Conservation (phyloP, 768 basidiomycete species). For the Pleurotus pulmonarius region DNA sequence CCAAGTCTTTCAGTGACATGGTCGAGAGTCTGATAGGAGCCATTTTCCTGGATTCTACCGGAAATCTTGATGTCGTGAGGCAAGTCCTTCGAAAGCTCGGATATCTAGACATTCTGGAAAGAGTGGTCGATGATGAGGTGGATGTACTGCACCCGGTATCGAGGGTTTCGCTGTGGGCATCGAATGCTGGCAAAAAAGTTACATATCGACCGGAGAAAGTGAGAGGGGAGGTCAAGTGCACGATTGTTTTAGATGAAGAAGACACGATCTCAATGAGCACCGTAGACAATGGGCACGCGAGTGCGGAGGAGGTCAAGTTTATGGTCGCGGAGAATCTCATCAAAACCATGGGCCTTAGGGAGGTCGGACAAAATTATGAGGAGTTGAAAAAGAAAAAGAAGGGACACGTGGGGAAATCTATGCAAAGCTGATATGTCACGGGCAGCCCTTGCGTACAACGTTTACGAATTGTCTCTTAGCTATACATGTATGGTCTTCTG, state of each 20-base stretch:
- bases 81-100: constrained; percentile 50
- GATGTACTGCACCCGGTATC: constrained; percentile 76
- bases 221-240: constrained; percentile 48
- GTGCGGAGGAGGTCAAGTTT: constrained; percentile 62
- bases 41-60: constrained; percentile 65
- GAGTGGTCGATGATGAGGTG: constrained; percentile 59
- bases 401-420: too few species aligned
- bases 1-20: constrained; percentile 79
- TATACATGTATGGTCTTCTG: too few species aligned
- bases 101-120: constrained; percentile 57
- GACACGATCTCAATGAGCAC: constrained; percentile 41
- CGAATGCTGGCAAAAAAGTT: constrained; percentile 40
- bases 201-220: constrained; percentile 39
- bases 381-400: constrained; percentile 19
- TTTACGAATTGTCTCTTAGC: too few species aligned
- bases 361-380: constrained; percentile 20
- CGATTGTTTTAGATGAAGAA: constrained; percentile 46
- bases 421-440: too few species aligned
- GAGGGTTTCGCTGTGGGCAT: constrained; percentile 58
- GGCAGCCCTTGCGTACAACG: too few species aligned
- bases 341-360: constrained; percentile 34
- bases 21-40: constrained; percentile 75
- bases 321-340: constrained; percentile 64
- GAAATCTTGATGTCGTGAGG: constrained; percentile 48
- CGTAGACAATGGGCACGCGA: constrained; percentile 48